A percentile compares a stretch with the other conserved stretches of the same genome.
Conservation (phyloP, 176 grass and related monocot genomes). For the Luzula sylvatica region DNA sequence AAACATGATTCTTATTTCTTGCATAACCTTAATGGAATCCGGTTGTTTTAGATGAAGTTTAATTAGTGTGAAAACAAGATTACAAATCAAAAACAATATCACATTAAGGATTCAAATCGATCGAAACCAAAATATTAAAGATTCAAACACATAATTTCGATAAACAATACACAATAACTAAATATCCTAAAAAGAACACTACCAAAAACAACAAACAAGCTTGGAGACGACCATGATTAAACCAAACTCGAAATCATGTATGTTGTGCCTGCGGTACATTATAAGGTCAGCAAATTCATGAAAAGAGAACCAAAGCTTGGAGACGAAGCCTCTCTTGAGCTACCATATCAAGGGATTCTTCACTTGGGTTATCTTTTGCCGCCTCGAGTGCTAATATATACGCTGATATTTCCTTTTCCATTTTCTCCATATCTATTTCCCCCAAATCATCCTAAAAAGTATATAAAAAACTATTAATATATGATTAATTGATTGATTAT, state of each 20-base stretch:
- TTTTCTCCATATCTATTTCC: constrained; percentile 42
- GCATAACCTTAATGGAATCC: no score
- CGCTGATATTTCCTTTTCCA: constrained; percentile 62
- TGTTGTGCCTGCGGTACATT: background rate
- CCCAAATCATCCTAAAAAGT: constrained; percentile 24
- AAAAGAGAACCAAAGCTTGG: constrained; percentile 50
- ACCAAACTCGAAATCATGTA: background rate
- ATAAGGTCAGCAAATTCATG: constrained; percentile 8
- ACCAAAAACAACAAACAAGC: constrained; percentile 8
- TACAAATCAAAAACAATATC: no score
- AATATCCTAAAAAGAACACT: constrained; percentile 19
- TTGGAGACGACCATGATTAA: background rate
- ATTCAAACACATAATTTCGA: constrained; percentile 3
- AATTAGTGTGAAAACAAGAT: no score
- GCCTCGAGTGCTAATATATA: constrained; percentile 61
- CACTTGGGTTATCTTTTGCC: constrained; percentile 69
- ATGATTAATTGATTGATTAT: background rate
- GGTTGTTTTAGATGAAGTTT: no score
- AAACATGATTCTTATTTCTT: background rate
- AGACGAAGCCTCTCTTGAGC: constrained; percentile 65
- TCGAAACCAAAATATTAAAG: background rate
- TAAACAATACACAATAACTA: constrained; percentile 20
- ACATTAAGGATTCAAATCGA: no score
- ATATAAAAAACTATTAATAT: background rate
- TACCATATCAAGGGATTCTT: constrained; percentile 48